Evolutionary conservation across 2,329 filamentous ascomycete genomes (phyloP).

Genomic region (Neofusicoccum sp.): DNA sequence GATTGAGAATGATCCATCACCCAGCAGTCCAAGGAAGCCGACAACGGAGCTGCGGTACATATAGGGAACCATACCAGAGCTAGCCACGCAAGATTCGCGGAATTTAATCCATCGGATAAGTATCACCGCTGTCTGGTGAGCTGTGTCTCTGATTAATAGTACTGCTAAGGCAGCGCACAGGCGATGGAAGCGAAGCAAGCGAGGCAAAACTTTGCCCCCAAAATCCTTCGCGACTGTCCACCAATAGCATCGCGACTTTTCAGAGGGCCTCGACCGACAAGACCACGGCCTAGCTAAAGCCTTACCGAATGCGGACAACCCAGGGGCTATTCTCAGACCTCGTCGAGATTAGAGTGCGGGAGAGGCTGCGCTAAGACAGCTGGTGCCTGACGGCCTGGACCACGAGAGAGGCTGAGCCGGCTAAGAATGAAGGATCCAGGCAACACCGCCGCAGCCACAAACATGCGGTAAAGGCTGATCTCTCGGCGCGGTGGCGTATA

Average conservation of each 20-base stretch:
- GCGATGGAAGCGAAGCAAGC: background rate
- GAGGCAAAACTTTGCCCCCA: background rate
- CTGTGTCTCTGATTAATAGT: background rate
- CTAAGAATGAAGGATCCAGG: background rate
- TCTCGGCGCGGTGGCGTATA: background rate
- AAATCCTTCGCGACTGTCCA: background rate
- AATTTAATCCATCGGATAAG: too few relatives aligned
- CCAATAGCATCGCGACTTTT: background rate
- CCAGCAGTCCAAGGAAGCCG: too few relatives aligned
- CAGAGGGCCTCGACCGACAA: background rate
- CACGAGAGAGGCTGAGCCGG: conserved; percentile 1
- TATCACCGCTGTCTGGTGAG: background rate
- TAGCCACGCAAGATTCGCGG: too few relatives aligned
- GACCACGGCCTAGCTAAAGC: too few relatives aligned
- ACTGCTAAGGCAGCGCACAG: background rate
- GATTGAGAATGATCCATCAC: too few relatives aligned
- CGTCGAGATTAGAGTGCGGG: background rate
- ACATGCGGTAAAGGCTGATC: background rate
- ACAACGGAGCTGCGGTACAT: too few relatives aligned
- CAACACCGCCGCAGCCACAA: conserved; percentile 10
- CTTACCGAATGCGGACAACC: background rate
- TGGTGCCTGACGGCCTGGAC: conserved; percentile 9
- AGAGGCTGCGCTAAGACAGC: background rate
- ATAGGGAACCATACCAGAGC: too few relatives aligned
- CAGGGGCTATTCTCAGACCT: background rate